Conservation (phyloP, 177 flowering plant genomes). For the Vitis hybrid region DNA sequence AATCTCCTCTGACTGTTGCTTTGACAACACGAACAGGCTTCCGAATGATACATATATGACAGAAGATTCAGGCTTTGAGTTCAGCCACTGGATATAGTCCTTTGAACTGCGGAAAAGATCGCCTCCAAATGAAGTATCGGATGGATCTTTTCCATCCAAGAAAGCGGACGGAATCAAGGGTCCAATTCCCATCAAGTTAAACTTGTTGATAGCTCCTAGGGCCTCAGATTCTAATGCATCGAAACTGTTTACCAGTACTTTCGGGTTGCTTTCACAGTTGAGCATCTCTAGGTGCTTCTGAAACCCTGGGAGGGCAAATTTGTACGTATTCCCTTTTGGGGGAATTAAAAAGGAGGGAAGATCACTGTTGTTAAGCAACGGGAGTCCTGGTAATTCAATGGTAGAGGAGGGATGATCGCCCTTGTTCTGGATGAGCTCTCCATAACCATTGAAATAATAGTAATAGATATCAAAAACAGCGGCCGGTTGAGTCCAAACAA, state of each 20-base stretch:
- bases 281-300: conserved; percentile 20
- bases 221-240: conserved; percentile 36
- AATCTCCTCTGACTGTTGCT: conserved; percentile 41
- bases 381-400: conserved; percentile 16
- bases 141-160: conserved; percentile 24
- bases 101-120: conserved; percentile 25
- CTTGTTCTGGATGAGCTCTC: neutral
- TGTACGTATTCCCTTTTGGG: neutral
- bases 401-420: conserved; percentile 17
- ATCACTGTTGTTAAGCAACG: conserved; percentile 27
- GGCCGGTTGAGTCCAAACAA: no score
- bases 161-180: conserved; percentile 41
- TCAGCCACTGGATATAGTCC: conserved; percentile 38
- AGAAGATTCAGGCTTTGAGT: conserved; percentile 26
- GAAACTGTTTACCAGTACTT: conserved; percentile 39
- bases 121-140: conserved; percentile 22
- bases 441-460: no score
- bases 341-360: conserved; percentile 44
- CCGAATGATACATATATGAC: conserved; percentile 59
- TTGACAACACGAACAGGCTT: conserved; percentile 22
- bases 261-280: conserved; percentile 15
- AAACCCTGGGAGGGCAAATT: neutral
- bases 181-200: conserved; percentile 31
- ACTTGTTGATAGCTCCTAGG: conserved; percentile 12
- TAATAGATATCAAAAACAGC: no score